A percentile compares a stretch with the other conserved stretches of the same genome.
Evolutionary conservation across 805 yeast species (phyloP).

Genomic region (Metschnikowia chrysomelidarum): DNA sequence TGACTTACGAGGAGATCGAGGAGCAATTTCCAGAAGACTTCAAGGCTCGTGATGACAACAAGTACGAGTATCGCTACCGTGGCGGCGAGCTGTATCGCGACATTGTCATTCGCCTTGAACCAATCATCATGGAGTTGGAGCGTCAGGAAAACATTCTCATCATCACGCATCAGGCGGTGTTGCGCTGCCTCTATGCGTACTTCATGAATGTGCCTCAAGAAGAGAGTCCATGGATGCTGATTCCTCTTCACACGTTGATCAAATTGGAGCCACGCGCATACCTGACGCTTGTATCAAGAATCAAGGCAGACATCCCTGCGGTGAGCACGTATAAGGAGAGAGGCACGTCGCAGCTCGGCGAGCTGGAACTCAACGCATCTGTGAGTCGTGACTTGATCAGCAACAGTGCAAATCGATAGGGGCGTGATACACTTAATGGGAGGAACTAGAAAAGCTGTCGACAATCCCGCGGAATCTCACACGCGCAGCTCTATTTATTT

Average conservation of each 20-base stretch:
- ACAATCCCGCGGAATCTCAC: too few species aligned
- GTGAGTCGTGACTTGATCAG: constrained; percentile 53
- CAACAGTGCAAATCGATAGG: constrained; percentile 23
- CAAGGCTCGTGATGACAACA: constrained; percentile 91
- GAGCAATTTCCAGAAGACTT: constrained; percentile 87
- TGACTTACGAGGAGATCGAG: constrained; percentile 93
- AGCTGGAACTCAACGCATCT: constrained; percentile 36
- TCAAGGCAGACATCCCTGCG: constrained; percentile 96
- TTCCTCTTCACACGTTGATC: constrained; percentile 92
- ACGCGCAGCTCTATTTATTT: too few species aligned
- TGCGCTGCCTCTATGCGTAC: constrained; percentile 94
- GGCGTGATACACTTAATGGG: too few species aligned
- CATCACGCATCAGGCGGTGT: constrained; percentile 96
- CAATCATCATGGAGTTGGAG: constrained; percentile 97
- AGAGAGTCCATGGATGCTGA: constrained; percentile 98
- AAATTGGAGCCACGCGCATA: constrained; percentile 95
- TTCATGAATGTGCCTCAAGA: constrained; percentile 98
- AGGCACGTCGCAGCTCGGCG: constrained; percentile 74
- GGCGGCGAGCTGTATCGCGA: constrained; percentile 98
- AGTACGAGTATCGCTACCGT: constrained; percentile 91
- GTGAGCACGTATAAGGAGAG: constrained; percentile 95
- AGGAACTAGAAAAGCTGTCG: too few species aligned
- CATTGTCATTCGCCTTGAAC: constrained; percentile 91
- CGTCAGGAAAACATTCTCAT: constrained; percentile 94
- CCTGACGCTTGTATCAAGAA: constrained; percentile 80